These are phyloP conservation scores for Jamesozyma spencerorum DNA, from an alignment of 805 yeast species.

Conservation along the genomic window DNA sequence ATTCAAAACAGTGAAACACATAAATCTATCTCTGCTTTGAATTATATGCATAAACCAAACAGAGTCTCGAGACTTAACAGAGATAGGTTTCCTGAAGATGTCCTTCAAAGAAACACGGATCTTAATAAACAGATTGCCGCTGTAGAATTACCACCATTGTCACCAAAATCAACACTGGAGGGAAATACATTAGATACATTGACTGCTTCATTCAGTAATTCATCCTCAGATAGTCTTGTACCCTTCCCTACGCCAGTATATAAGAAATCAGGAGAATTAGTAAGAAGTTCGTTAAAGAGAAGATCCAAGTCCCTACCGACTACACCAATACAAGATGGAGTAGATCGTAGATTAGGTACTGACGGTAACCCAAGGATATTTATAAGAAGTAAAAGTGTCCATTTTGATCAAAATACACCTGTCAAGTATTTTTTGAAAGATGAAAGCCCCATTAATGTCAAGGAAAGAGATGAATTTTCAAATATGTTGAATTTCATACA, in stretches of 20 bases:
- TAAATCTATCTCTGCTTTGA: slow-evolving; percentile 12
- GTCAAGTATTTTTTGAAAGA: slow-evolving; percentile 65
- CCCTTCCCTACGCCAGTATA: slow-evolving; percentile 37
- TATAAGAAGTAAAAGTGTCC: slow-evolving; percentile 64
- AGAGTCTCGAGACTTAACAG: slow-evolving; percentile 16
- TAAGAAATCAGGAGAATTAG: slow-evolving; percentile 82
- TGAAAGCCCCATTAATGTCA: slow-evolving; percentile 74
- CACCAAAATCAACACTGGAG: slow-evolving; percentile 9
- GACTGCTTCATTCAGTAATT: slow-evolving; percentile 5
- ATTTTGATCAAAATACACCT: slow-evolving; percentile 63
- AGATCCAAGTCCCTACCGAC: slow-evolving; percentile 39
- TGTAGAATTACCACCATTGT: slow-evolving; percentile 5
- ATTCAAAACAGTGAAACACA: not conserved
- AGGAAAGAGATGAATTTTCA: slow-evolving; percentile 28
- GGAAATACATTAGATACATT: slow-evolving; percentile 3
- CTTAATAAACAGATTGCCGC: slow-evolving; percentile 20
- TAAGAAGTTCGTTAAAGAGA: slow-evolving; percentile 29
- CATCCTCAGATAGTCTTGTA: slow-evolving; percentile 10
- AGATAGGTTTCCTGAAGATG: slow-evolving; percentile 20
- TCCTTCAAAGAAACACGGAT: slow-evolving; percentile 24
- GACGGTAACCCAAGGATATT: slow-evolving; percentile 28
- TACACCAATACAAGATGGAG: slow-evolving; percentile 5
- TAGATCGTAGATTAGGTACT: not conserved
- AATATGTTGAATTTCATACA: slow-evolving; percentile 22
- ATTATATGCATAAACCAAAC: slow-evolving; percentile 25